Conservation (phyloP, 768 basidiomycete genomes). For the Gloeostereum incarnatum region DNA sequence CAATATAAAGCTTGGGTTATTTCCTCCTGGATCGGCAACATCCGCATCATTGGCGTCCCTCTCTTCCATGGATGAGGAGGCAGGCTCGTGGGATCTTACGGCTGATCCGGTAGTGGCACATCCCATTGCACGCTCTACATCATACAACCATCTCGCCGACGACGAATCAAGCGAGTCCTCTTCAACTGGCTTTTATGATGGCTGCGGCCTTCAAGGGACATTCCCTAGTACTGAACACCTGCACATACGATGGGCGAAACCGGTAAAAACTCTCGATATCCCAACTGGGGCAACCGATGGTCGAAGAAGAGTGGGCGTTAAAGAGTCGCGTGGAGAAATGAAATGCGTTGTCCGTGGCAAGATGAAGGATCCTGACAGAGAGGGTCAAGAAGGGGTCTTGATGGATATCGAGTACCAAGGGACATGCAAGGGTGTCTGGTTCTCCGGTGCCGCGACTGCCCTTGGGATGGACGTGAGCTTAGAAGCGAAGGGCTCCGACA, state of each 20-base stretch:
- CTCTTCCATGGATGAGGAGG: conserved; percentile 68
- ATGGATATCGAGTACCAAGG: conserved; percentile 66
- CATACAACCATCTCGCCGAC: conserved; percentile 67
- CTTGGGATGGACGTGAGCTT: conserved; percentile 71
- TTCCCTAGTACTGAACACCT: conserved; percentile 73
- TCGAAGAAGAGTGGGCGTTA: conserved; percentile 61
- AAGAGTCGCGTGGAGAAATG: conserved; percentile 61
- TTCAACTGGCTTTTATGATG: conserved; percentile 44
- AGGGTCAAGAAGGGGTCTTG: conserved; percentile 40
- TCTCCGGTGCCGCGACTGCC: conserved; percentile 74
- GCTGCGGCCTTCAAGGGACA: conserved; percentile 63
- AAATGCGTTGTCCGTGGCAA: conserved; percentile 48
- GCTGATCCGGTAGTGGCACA: conserved; percentile 72
- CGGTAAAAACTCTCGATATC: conserved; percentile 36
- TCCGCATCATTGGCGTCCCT: conserved; percentile 62
- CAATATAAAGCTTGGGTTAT: conserved; percentile 63
- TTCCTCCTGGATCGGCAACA: conserved; percentile 45
- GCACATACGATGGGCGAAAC: conserved; percentile 72
- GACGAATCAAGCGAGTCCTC: conserved; percentile 76
- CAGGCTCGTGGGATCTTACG: conserved; percentile 62
- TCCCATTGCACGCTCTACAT: conserved; percentile 44
- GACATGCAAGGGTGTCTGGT: conserved; percentile 72
- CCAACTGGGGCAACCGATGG: conserved; percentile 35
- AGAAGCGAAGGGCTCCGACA: conserved; percentile 58
- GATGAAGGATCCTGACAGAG: conserved; percentile 23